Evolutionary conservation across 2,329 filamentous ascomycete genomes (phyloP), one percentile per base, ranked within the genome.

Genomic region (Aspergillus bombycis): DNA sequence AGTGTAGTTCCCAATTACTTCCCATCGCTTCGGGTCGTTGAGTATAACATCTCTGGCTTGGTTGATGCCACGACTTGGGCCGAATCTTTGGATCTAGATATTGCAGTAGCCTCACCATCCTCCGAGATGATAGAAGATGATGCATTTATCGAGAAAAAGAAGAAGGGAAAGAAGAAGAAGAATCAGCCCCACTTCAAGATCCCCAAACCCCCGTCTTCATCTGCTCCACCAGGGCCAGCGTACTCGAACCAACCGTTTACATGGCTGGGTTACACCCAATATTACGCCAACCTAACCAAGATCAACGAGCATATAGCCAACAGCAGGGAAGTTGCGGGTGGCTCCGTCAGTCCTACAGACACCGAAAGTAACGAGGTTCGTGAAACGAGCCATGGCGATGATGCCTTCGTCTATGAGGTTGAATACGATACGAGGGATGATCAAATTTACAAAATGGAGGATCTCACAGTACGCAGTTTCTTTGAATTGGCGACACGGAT

Each of bases 1-100:
- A 98, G 94, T 74, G 83, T 99, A 43, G 92, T 98, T 10, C 95
- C 94, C 8, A 97, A 95, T 74, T 96, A 93, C 77, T 95, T 94
- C 68, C 95, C 94, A 0, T 93, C 91, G 0, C 79, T 97, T 36
- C 88, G 94, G n/a, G 85, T 99, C n/a, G 83, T 94, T 67, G 92
- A 97, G 73, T 99, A 98, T 82, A 98, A 99, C 75, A 92, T 92
- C 60, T 91, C 84, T 0, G 92, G 93, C 0, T 76, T 97, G 4
- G 90, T 93, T 67, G 72, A 87, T 58, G 70, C 76, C 0, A 72
- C 79, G 1, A 77, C 82, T 1, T 75, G 72, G 69, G 70, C 67
- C 11, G 69, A 74, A 32, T 53, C 58, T 36, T 19, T 50, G 2
- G 48, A 59, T 43, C 30, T 36, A 12, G 32, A 48, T 46, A 19